phyloP scores from a whole-genome alignment of 2,329 filamentous ascomycete species.

The Biscogniauxia mediterranea region DNA sequence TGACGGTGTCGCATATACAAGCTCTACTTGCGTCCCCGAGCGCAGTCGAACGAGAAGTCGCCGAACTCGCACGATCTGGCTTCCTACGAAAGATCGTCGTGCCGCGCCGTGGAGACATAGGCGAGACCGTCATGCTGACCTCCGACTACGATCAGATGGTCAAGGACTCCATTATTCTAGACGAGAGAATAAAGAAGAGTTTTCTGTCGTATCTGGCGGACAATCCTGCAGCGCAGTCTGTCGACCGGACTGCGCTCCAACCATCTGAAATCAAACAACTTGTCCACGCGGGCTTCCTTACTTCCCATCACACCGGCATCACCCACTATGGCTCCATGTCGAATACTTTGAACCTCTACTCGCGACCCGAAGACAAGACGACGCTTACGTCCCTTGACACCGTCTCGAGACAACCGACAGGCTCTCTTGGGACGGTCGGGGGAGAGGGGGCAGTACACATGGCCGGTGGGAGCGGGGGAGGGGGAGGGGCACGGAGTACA shows the following conservation, averaged over 20 bases:
- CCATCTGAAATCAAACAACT: conserved; percentile 44
- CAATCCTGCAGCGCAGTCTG: conserved; percentile 46
- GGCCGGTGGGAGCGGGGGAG: conserved; percentile 53
- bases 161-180: conserved; percentile 34
- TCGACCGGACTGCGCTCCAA: conserved; percentile 33
- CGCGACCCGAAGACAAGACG: conserved; percentile 52
- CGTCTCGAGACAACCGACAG: conserved; percentile 65
- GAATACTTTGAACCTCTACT: conserved; percentile 38
- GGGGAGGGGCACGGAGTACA: conserved; percentile 41
- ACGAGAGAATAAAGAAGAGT: conserved; percentile 44
- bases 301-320: conserved; percentile 41
- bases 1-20: conserved; percentile 65
- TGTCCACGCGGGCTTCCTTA: conserved; percentile 66
- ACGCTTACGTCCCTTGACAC: conserved; percentile 60
- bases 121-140: conserved; percentile 63
- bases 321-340: conserved; percentile 33
- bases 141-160: conserved; percentile 54
- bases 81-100: conserved; percentile 61
- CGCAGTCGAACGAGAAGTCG: conserved; percentile 64
- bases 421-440: conserved; percentile 67
- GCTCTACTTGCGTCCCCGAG: conserved; percentile 63
- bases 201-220: conserved; percentile 52
- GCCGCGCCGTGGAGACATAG: conserved; percentile 57
- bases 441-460: conserved; percentile 64
- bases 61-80: conserved; percentile 56